Evolutionary conservation across 768 basidiomycete genomes (phyloP).

Genomic region (Auricularia cornea): DNA sequence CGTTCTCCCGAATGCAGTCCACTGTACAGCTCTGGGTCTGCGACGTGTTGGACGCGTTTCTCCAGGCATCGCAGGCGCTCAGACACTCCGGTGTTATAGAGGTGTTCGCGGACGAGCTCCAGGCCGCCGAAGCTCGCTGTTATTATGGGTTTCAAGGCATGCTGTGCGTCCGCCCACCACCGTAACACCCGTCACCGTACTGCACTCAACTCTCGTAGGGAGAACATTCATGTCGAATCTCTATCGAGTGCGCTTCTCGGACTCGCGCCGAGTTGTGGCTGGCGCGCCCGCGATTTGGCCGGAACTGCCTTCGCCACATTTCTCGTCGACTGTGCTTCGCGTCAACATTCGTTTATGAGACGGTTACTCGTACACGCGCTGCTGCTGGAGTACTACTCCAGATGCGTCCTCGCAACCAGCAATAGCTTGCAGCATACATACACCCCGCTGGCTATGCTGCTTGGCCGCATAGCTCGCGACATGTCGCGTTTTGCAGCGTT

Average conservation of each 20-base stretch:
- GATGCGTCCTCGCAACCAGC: no score
- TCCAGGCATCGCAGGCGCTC: conserved; percentile 92
- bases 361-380: no score
- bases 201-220: conserved; percentile 24
- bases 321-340: not conserved
- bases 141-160: conserved; percentile 98
- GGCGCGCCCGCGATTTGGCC: not conserved
- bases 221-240: conserved; percentile 94
- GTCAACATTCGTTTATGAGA: no score
- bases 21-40: conserved; percentile 76
- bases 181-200: not conserved
- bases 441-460: not conserved
- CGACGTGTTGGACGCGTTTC: conserved; percentile 89
- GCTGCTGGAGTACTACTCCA: no score
- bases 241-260: conserved; percentile 53
- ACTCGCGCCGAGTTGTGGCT: not conserved
- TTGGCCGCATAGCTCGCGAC: not conserved
- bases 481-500: not conserved
- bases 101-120: conserved; percentile 88
- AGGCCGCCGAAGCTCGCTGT: conserved; percentile 85
- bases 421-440: not conserved
- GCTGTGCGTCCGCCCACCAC: conserved; percentile 42
- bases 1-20: conserved; percentile 79
- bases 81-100: conserved; percentile 68
- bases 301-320: not conserved